phyloP scores from a whole-genome alignment of 140 eudicot species.

The Anethum foeniculum region DNA sequence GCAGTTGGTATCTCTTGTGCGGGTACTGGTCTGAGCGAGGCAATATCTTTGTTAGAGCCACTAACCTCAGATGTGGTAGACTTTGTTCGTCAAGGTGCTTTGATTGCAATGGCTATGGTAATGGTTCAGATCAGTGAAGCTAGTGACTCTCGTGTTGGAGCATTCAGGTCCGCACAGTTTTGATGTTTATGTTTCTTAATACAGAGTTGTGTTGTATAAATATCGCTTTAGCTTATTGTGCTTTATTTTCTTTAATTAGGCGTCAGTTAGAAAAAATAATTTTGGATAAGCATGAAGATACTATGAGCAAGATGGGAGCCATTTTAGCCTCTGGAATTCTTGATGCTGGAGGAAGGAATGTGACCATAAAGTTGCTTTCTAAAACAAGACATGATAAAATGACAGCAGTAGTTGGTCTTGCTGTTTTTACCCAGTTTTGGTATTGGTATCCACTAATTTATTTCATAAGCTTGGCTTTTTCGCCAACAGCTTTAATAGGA shows the following conservation, averaged over 20 bases:
- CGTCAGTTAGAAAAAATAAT: constrained; percentile 89
- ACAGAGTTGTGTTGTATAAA: background rate
- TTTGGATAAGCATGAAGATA: constrained; percentile 95
- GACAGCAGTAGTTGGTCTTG: constrained; percentile 95
- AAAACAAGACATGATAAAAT: constrained; percentile 86
- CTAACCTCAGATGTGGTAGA: constrained; percentile 93
- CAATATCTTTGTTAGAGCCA: constrained; percentile 93
- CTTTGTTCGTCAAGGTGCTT: constrained; percentile 98
- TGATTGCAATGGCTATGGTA: constrained; percentile 99
- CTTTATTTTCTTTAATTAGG: constrained; percentile 23
- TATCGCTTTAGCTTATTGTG: background rate
- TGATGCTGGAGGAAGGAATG: constrained; percentile 98
- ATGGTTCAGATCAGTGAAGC: constrained; percentile 95
- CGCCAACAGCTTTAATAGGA: constrained; percentile 92
- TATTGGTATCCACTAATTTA: constrained; percentile 95
- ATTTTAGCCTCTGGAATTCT: constrained; percentile 93
- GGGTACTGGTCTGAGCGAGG: constrained; percentile 95
- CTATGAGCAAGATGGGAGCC: constrained; percentile 99
- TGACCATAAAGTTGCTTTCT: constrained; percentile 79
- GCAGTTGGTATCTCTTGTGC: constrained; percentile 99
- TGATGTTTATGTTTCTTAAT: background rate
- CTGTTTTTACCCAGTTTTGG: constrained; percentile 97
- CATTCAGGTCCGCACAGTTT: constrained; percentile 57
- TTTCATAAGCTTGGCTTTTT: constrained; percentile 77
- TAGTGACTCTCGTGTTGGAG: constrained; percentile 94